Base-by-base conservation (phyloP, 75 land plant species). In the Pinus albicaulis region DNA sequence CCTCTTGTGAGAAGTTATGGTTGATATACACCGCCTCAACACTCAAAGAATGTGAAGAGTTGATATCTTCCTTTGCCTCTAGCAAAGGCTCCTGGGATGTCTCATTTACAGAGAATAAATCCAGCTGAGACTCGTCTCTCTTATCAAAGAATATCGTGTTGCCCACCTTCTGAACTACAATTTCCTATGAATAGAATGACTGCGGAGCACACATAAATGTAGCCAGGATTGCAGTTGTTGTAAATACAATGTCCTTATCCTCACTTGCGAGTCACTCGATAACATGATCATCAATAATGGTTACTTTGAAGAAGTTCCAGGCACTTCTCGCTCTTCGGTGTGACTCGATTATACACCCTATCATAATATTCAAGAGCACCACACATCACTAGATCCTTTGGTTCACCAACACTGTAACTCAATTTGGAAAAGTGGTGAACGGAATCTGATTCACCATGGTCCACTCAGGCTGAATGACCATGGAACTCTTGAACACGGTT, bases 191-290 rank as follows among this genome's bases (percentile, higher is more conserved):
- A 71, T 95, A 95, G 28, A 92, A 88, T 12, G 95, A 92, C 24
- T 95, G 78, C 1, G 95, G 91, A 4, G 95, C 89, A 56, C 98
- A 95, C 98, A 95, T 95, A 4, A 95, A 81, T 12, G 93, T 89
- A 1, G 91, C 79, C 16, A 95, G 82, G 59, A 95, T 95, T 4
- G 93, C 65, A 71, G 92, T 95, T 14, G 98, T 95, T 26, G 95
- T 95, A 72, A 95, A 95, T 12, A 95, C 95, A 6, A 93, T 92
- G 12, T 91, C 98, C n/a, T n/a, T n/a, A n/a, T n/a, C n/a, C n/a
- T n/a, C n/a, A n/a, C n/a, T n/a, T n/a, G n/a, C n/a, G n/a, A n/a
- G n/a, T n/a, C n/a, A n/a, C n/a, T n/a, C n/a, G n/a, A n/a, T n/a
- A n/a, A n/a, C n/a, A n/a, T n/a, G n/a, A n/a, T n/a, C n/a, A n/a